A percentile compares a stretch with the other conserved stretches of the same genome.
phyloP scores from a whole-genome alignment of 441 rosid species.

The Adansonia madagascariensis region DNA sequence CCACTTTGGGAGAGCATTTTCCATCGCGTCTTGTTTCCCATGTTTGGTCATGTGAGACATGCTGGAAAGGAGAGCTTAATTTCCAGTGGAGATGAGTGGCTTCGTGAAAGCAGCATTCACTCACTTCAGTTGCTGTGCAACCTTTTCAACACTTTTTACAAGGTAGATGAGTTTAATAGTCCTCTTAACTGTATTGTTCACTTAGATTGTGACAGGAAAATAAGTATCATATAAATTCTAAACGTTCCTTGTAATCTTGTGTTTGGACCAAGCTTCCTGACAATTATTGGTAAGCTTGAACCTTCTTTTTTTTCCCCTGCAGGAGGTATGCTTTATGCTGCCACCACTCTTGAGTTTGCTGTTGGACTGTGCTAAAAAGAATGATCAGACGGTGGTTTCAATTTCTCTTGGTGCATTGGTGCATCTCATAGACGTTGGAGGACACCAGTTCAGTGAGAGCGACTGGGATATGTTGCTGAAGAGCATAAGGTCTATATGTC shows the following conservation, averaged over 20 bases:
- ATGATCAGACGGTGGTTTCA: conserved; percentile 91
- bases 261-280: conserved; percentile 13
- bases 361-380: conserved; percentile 94
- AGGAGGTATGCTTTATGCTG: conserved; percentile 99
- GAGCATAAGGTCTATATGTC: conserved; percentile 81
- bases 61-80: conserved; percentile 81
- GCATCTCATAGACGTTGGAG: conserved; percentile 99
- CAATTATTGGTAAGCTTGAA: neutral
- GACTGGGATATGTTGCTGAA: conserved; percentile 98
- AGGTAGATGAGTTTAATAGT: conserved; percentile 54
- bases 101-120: conserved; percentile 97
- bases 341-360: conserved; percentile 95
- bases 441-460: conserved; percentile 92
- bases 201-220: neutral
- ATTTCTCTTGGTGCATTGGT: conserved; percentile 94
- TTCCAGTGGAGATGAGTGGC: conserved; percentile 83
- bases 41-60: conserved; percentile 95
- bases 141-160: conserved; percentile 97
- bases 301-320: conserved; percentile 12
- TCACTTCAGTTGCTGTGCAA: conserved; percentile 98
- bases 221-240: conserved; percentile 10
- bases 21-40: conserved; percentile 96
- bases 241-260: neutral
- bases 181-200: conserved; percentile 10
- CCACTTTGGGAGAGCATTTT: conserved; percentile 99